Conservation (phyloP, 352 stramenopile species). For the Phytophthora macrochlamydospora region DNA sequence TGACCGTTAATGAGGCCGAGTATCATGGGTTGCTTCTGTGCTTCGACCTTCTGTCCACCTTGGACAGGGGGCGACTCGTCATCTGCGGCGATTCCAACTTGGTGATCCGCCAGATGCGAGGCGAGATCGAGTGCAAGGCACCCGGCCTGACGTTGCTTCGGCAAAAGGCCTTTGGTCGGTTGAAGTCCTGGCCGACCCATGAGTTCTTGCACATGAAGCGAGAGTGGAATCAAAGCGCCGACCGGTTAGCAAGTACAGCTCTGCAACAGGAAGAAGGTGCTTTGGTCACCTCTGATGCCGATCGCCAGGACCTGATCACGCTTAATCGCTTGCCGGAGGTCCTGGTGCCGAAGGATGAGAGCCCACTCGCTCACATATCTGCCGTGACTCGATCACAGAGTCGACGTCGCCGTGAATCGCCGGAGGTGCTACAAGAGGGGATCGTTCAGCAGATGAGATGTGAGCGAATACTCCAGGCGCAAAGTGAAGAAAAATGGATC, state of each 20-base stretch:
- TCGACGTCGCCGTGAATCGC: background rate
- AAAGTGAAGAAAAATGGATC: conserved; percentile 2
- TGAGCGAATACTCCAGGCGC: background rate
- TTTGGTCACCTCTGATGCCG: background rate
- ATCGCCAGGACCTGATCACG: background rate
- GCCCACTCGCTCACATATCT: background rate
- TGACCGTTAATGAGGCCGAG: conserved; percentile 27
- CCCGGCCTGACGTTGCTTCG: no score
- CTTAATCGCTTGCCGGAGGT: background rate
- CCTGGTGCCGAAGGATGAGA: background rate
- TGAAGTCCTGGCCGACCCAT: background rate
- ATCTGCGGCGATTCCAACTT: no score
- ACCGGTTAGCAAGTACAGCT: background rate
- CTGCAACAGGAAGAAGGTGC: background rate
- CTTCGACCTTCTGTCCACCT: background rate
- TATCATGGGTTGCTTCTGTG: conserved; percentile 13
- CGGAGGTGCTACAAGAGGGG: background rate
- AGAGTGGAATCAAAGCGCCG: background rate
- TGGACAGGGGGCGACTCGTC: background rate
- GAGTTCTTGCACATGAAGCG: background rate
- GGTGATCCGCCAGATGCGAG: no score
- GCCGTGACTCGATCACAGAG: background rate
- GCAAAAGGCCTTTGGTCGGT: background rate
- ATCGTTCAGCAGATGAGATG: background rate
- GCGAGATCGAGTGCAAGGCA: no score